Conservation (phyloP, 2,329 filamentous ascomycete species). For the Trichoderma sp. region DNA sequence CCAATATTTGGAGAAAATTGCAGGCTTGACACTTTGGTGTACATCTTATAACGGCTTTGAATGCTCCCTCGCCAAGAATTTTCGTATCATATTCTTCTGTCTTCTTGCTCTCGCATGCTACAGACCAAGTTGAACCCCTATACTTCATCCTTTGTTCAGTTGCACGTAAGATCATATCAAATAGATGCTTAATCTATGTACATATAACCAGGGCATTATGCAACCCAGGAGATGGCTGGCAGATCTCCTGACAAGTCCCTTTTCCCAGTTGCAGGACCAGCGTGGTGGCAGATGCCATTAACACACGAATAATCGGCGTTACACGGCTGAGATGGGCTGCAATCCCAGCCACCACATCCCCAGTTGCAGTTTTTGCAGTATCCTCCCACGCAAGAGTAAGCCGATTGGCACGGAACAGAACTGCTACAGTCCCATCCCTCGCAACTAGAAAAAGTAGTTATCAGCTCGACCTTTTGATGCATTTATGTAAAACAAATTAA, state of each 20-base stretch:
- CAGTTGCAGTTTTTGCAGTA: constrained; percentile 5
- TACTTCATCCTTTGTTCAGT: background rate
- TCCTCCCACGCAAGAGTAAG: constrained; percentile 10
- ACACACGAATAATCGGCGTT: constrained; percentile 3
- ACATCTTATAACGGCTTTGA: background rate
- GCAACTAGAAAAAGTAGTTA: background rate
- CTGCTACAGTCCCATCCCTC: constrained; percentile 5
- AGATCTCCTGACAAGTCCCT: background rate
- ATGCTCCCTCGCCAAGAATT: background rate
- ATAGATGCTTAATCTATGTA: background rate
- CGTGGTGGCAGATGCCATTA: background rate
- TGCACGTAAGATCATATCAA: background rate
- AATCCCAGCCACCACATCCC: constrained; percentile 5
- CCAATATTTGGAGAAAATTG: background rate
- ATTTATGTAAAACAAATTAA: accelerated
- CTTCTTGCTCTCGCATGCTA: background rate
- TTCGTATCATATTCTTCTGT: background rate
- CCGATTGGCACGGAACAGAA: background rate
- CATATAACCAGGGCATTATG: background rate
- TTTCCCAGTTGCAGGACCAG: background rate
- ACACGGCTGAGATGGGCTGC: constrained; percentile 2
- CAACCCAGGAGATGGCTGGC: background rate
- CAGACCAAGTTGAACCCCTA: background rate
- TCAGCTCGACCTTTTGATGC: background rate
- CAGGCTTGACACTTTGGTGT: background rate